These are phyloP conservation scores for Mucor ambiguus DNA, from an alignment of 371 early-diverging fungal genomes.

Conservation along the genomic window DNA sequence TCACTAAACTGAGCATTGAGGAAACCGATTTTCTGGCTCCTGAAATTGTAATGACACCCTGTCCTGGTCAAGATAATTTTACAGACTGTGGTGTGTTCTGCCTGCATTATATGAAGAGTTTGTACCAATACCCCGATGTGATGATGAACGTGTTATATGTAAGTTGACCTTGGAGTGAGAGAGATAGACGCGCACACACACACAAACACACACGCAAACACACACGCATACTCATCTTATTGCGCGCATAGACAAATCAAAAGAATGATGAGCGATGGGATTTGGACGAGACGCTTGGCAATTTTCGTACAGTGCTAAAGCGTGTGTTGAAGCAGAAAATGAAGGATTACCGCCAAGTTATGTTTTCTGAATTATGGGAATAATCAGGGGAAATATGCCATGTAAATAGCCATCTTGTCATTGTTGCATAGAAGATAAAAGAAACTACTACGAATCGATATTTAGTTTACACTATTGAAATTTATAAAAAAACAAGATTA, in stretches of 20 bases:
- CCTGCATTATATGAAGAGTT: slow-evolving; percentile 15
- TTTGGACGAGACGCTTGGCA: not conserved
- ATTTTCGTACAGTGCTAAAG: not conserved
- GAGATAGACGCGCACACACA: too few species aligned
- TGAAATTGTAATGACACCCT: not conserved
- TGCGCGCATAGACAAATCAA: not conserved
- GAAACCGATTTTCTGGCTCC: slow-evolving; percentile 14
- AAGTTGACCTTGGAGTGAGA: not conserved
- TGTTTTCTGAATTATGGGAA: not conserved
- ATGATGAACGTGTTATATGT: slow-evolving; percentile 15
- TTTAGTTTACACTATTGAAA: not conserved
- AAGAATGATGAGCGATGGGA: not conserved
- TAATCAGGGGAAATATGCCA: not conserved
- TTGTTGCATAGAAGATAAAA: not conserved
- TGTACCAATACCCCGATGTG: slow-evolving; percentile 7
- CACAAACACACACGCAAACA: not conserved
- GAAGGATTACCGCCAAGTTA: not conserved
- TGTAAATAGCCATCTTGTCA: slow-evolving; percentile 4
- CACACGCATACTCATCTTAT: not conserved
- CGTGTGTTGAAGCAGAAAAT: not conserved
- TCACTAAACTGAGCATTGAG: slow-evolving; percentile 3
- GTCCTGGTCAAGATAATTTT: slow-evolving; percentile 24
- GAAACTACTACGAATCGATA: not conserved
- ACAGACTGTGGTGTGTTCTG: slow-evolving; percentile 29
- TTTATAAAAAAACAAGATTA: slow-evolving; percentile 1